Percentiles rank a stretch among this genome's conserved stretches.
Evolutionary conservation across 768 basidiomycete genomes (phyloP).

Genomic region (Tremella yokohamensis): DNA sequence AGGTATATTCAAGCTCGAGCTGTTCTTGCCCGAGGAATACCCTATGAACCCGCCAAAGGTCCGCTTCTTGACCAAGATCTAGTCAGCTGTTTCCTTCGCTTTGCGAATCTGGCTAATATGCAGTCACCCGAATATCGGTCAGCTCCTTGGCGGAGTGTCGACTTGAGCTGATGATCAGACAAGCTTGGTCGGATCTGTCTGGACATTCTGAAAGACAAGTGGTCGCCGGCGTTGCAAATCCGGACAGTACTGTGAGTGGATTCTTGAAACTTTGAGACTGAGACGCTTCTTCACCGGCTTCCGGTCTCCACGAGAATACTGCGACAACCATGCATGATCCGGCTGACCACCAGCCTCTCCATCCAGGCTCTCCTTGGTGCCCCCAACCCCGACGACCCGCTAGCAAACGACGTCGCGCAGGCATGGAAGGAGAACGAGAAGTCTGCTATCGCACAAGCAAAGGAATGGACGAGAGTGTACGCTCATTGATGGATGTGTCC

Average conservation of each 20-base stretch:
- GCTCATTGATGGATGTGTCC: constrained; percentile 53
- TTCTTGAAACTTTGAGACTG: background rate
- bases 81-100: constrained; percentile 48
- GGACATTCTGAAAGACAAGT: constrained; percentile 99
- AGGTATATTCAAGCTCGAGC: constrained; percentile 89
- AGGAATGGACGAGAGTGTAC: constrained; percentile 92
- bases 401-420: constrained; percentile 63
- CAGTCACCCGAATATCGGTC: constrained; percentile 93
- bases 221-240: constrained; percentile 98
- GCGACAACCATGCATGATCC: background rate
- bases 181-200: constrained; percentile 98
- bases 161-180: constrained; percentile 57
- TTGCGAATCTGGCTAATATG: constrained; percentile 1
- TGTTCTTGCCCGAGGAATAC: constrained; percentile 98
- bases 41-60: constrained; percentile 99
- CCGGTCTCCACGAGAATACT: background rate
- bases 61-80: constrained; percentile 94
- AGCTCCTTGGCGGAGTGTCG: constrained; percentile 42
- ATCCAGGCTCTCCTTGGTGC: constrained; percentile 94
- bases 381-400: constrained; percentile 70
- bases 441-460: constrained; percentile 84
- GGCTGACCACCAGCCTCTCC: constrained; percentile 58
- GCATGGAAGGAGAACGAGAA: constrained; percentile 98
- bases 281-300: background rate
- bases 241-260: constrained; percentile 73